Conservation (phyloP, 495 filamentous ascomycete genomes). For the Neurospora sp. region DNA sequence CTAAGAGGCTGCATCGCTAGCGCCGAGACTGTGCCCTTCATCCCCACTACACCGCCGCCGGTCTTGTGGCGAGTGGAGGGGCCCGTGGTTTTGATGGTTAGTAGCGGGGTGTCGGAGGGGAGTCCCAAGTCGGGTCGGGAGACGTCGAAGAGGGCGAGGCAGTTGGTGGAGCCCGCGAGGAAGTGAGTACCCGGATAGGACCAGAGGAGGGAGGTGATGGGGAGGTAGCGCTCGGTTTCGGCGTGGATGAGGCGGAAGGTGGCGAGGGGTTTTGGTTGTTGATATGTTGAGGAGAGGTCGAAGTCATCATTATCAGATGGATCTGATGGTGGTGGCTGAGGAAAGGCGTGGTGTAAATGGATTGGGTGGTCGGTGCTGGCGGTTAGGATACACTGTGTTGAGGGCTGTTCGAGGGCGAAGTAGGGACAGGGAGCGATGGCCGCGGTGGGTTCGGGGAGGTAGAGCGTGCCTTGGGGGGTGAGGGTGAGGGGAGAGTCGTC, state of each 20-base stretch:
- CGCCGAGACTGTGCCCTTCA: constrained; percentile 74
- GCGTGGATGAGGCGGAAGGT: constrained; percentile 63
- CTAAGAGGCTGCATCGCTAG: constrained; percentile 35
- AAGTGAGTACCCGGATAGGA: constrained; percentile 48
- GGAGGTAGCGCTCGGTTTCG: constrained; percentile 69
- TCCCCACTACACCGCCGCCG: no score
- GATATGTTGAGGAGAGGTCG: no score
- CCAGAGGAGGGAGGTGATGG: constrained; percentile 68
- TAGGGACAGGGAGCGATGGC: constrained; percentile 62
- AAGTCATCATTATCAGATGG: no score
- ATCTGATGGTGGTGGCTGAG: background rate
- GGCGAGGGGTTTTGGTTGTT: constrained; percentile 28
- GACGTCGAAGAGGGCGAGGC: constrained; percentile 71
- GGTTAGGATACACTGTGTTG: constrained; percentile 59
- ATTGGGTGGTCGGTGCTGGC: constrained; percentile 65
- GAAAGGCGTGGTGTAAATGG: constrained; percentile 45
- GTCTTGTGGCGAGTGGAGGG: no score
- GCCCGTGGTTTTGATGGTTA: constrained; percentile 55
- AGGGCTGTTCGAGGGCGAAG: constrained; percentile 54
- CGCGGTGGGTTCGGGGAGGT: constrained; percentile 59
- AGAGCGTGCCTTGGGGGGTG: constrained; percentile 49
- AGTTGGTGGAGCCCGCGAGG: constrained; percentile 63
- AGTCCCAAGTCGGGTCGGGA: constrained; percentile 45
- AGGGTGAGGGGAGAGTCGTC: constrained; percentile 34
- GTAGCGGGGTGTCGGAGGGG: constrained; percentile 43